Conservation (phyloP, 78 protist species). For the Reticulomyxa filosa region DNA sequence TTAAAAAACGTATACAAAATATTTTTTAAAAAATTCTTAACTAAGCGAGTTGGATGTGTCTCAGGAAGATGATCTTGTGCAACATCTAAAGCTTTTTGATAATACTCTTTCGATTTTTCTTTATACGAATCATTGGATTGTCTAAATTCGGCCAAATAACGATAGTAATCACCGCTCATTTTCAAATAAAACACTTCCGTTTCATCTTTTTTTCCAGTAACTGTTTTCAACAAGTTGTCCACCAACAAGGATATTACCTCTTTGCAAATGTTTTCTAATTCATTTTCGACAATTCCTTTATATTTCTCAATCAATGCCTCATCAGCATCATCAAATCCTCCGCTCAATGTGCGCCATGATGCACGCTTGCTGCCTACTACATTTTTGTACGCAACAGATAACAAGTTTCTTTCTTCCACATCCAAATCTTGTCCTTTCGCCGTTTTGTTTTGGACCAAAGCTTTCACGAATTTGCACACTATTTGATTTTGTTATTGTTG, state of each 20-base stretch:
- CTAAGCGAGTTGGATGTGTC: slow-evolving; percentile 91
- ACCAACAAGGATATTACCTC: slow-evolving; percentile 1
- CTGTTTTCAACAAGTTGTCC: not conserved
- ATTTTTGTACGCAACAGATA: slow-evolving; percentile 95
- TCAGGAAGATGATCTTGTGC: slow-evolving; percentile 60
- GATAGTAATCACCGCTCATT: slow-evolving; percentile 39
- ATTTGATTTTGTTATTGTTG: too few relatives aligned
- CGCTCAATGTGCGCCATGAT: slow-evolving; percentile 90
- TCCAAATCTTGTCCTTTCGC: not conserved
- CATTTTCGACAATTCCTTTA: slow-evolving; percentile 21
- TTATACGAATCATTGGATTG: not conserved
- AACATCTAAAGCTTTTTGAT: slow-evolving; percentile 23
- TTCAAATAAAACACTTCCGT: slow-evolving; percentile 35
- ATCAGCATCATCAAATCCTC: too few relatives aligned
- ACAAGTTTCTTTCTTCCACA: slow-evolving; percentile 65
- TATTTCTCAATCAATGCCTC: slow-evolving; percentile 30
- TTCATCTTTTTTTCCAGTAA: not conserved
- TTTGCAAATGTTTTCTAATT: slow-evolving; percentile 24
- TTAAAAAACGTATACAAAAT: too few relatives aligned
- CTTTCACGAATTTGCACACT: not conserved
- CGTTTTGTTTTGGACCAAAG: not conserved
- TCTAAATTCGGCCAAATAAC: slow-evolving; percentile 34
- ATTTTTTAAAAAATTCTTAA: too few relatives aligned
- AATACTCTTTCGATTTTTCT: slow-evolving; percentile 9
- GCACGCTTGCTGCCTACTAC: slow-evolving; percentile 94